phyloP scores from a whole-genome alignment of 2,329 filamentous ascomycete species.

The Trichophyton simii region DNA sequence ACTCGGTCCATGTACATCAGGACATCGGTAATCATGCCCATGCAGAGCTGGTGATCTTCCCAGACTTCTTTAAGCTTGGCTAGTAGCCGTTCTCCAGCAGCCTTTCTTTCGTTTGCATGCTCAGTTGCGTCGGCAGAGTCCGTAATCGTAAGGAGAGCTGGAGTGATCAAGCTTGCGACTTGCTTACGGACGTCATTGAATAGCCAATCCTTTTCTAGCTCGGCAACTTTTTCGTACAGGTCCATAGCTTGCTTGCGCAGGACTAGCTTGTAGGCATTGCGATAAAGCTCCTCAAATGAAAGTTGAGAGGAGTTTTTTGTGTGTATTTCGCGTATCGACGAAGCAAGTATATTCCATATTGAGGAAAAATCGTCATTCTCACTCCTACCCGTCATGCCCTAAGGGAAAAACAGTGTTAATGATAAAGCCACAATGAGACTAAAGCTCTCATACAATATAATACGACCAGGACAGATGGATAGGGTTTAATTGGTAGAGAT shows the following conservation, averaged over 20 bases:
- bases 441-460: neutral
- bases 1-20: slow-evolving; percentile 95
- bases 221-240: slow-evolving; percentile 67
- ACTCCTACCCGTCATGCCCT: slow-evolving; percentile 43
- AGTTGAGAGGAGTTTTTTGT: slow-evolving; percentile 78
- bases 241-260: slow-evolving; percentile 71
- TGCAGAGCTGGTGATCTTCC: slow-evolving; percentile 80
- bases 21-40: slow-evolving; percentile 94
- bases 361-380: slow-evolving; percentile 69
- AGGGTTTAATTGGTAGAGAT: neutral
- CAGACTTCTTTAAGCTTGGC: slow-evolving; percentile 63
- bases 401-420: slow-evolving; percentile 6
- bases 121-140: slow-evolving; percentile 37
- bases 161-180: slow-evolving; percentile 59
- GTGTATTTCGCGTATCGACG: slow-evolving; percentile 77
- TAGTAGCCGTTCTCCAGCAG: slow-evolving; percentile 72
- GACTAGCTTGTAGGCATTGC: slow-evolving; percentile 86
- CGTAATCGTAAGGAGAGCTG: slow-evolving; percentile 49
- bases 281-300: slow-evolving; percentile 92
- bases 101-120: slow-evolving; percentile 62
- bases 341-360: slow-evolving; percentile 64
- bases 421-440: neutral
- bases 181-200: slow-evolving; percentile 56
- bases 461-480: neutral
- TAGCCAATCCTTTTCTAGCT: slow-evolving; percentile 75